Conservation (phyloP, 768 basidiomycete genomes). For the Crepidotus variabilis region DNA sequence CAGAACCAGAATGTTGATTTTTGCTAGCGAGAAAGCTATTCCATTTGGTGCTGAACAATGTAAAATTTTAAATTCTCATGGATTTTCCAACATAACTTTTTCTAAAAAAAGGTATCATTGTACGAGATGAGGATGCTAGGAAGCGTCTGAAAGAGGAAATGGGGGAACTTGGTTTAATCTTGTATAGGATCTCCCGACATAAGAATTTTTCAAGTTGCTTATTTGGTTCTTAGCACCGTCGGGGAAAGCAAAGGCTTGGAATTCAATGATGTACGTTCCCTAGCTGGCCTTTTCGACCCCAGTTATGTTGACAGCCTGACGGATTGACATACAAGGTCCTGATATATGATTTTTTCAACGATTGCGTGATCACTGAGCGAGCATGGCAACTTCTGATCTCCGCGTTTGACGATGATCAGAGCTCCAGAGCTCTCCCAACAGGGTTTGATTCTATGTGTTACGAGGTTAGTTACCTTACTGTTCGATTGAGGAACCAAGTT, state of each 20-base stretch:
- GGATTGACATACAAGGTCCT: slow-evolving; percentile 44
- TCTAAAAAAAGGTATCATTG: slow-evolving; percentile 54
- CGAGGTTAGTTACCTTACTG: background rate
- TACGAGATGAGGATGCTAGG: slow-evolving; percentile 54
- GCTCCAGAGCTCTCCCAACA: slow-evolving; percentile 26
- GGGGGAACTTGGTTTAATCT: slow-evolving; percentile 55
- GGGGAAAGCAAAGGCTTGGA: slow-evolving; percentile 67
- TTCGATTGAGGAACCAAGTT: background rate
- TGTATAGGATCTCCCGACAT: slow-evolving; percentile 33
- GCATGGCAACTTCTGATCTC: slow-evolving; percentile 40
- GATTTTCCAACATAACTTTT: background rate
- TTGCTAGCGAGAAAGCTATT: slow-evolving; percentile 39
- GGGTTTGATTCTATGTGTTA: slow-evolving; percentile 31
- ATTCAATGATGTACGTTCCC: slow-evolving; percentile 50
- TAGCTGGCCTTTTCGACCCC: background rate
- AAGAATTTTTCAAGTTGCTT: background rate
- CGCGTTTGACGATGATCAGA: slow-evolving; percentile 40
- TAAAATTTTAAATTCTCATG: slow-evolving; percentile 17
- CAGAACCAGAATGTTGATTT: background rate
- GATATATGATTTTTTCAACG: slow-evolving; percentile 70
- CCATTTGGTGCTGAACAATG: slow-evolving; percentile 68
- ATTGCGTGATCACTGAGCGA: slow-evolving; percentile 40
- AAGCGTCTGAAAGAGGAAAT: slow-evolving; percentile 45
- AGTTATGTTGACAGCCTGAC: background rate
- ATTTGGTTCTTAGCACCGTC: slow-evolving; percentile 35